phyloP scores from a whole-genome alignment of 2,329 filamentous ascomycete genomes.

The Aphanocladium album region DNA sequence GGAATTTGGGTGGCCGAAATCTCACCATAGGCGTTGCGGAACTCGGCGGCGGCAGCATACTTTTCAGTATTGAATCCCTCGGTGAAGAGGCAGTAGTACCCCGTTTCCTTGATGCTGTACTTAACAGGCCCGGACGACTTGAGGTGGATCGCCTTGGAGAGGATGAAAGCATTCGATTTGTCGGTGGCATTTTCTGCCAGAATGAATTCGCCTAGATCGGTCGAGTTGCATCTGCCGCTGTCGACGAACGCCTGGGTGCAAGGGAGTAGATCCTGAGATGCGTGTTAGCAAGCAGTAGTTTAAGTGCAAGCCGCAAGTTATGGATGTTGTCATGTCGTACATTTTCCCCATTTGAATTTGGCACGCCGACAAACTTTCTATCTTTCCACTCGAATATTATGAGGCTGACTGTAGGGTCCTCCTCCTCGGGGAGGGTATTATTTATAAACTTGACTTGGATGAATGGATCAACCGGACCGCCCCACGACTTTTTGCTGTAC shows the following conservation, averaged over 20 bases:
- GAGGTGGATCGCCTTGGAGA: conserved; percentile 76
- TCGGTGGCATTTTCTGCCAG: conserved; percentile 70
- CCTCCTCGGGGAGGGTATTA: conserved; percentile 48
- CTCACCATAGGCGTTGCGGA: conserved; percentile 94
- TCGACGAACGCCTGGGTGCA: conserved; percentile 70
- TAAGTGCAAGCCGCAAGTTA: conserved; percentile 3
- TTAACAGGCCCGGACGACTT: conserved; percentile 69
- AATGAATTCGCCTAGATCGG: conserved; percentile 81
- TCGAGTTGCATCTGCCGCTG: conserved; percentile 65
- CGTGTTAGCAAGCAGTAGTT: conserved; percentile 28
- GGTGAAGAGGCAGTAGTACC: conserved; percentile 92
- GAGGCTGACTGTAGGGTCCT: conserved; percentile 74
- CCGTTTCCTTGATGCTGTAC: conserved; percentile 82
- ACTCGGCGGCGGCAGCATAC: conserved; percentile 80
- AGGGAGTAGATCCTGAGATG: conserved; percentile 45
- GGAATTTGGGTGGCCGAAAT: conserved; percentile 92
- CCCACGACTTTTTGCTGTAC: conserved; percentile 89
- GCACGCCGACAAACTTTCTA: conserved; percentile 69
- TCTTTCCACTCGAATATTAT: conserved; percentile 95
- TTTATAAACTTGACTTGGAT: conserved; percentile 76
- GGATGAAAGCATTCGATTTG: conserved; percentile 64
- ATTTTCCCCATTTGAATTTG: conserved; percentile 46
- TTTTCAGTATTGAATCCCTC: conserved; percentile 61
- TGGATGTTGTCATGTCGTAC: conserved; percentile 36
- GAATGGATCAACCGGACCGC: conserved; percentile 80